These are phyloP conservation scores for Hericium rajendrae DNA, from an alignment of 768 basidiomycete genomes.

Conservation along the genomic window DNA sequence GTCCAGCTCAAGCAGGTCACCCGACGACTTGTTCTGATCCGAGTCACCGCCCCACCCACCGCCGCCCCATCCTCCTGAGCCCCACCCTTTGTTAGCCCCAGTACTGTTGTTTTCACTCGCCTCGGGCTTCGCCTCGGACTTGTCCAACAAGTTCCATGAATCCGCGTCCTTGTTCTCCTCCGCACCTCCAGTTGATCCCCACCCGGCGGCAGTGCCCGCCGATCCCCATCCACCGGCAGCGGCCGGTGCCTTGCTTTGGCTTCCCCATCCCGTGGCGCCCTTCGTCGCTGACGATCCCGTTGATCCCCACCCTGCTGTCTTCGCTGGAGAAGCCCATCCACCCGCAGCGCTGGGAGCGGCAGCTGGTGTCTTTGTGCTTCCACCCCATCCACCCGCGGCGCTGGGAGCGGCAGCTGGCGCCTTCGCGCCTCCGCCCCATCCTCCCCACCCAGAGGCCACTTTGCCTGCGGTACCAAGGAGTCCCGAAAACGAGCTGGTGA, in stretches of 20 bases:
- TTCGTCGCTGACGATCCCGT: background rate
- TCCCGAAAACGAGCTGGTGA: too few species aligned
- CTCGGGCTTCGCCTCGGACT: too few species aligned
- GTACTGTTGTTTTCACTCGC: too few species aligned
- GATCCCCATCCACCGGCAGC: constrained; percentile 1
- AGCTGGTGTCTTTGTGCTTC: background rate
- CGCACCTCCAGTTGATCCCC: too few species aligned
- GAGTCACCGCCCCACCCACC: too few species aligned
- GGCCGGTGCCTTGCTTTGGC: background rate
- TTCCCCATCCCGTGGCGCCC: background rate
- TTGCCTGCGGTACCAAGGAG: too few species aligned
- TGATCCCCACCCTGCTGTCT: too few species aligned
- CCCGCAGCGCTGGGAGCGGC: background rate
- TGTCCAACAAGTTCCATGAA: too few species aligned
- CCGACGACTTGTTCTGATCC: background rate
- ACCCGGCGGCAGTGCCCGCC: too few species aligned
- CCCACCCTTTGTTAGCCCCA: too few species aligned
- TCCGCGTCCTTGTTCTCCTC: too few species aligned
- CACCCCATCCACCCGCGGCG: background rate
- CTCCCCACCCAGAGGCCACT: background rate
- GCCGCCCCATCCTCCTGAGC: too few species aligned
- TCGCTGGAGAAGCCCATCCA: background rate
- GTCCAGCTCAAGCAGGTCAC: background rate
- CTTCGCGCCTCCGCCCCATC: background rate
- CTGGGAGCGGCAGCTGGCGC: background rate